A percentile compares a stretch with the other conserved stretches of the same genome.
Conservation (phyloP, 1,284 basidiomycete species). For the Ustilago esculenta region DNA sequence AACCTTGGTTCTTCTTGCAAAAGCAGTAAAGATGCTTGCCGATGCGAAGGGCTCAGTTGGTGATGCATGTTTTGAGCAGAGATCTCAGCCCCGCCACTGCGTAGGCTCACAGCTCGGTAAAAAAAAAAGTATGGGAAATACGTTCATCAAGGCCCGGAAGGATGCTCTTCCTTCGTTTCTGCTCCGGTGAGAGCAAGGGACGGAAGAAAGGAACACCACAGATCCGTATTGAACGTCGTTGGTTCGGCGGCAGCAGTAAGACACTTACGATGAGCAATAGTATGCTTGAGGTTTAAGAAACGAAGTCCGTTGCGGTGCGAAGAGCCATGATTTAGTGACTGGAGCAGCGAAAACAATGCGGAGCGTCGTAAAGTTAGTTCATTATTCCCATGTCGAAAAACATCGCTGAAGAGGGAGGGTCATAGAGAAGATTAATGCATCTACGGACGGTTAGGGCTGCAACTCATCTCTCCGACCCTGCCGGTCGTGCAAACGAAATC, state of each 20-base stretch:
- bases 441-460: slow-evolving; percentile 45
- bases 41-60: slow-evolving; percentile 45
- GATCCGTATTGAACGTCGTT: slow-evolving; percentile 17
- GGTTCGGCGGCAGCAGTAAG: background rate
- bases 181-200: background rate
- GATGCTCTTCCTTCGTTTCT: background rate
- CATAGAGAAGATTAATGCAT: slow-evolving; percentile 58
- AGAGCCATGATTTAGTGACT: no score
- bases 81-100: slow-evolving; percentile 55
- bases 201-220: slow-evolving; percentile 1
- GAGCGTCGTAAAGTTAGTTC: slow-evolving; percentile 2
- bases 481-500: slow-evolving; percentile 6
- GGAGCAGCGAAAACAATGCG: background rate
- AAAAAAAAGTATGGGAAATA: slow-evolving; percentile 52
- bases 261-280: slow-evolving; percentile 28
- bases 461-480: slow-evolving; percentile 23
- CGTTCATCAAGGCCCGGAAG: slow-evolving; percentile 45
- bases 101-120: slow-evolving; percentile 53
- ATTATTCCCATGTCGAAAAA: background rate
- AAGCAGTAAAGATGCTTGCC: background rate
- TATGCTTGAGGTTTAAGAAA: no score
- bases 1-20: background rate
- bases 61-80: slow-evolving; percentile 56
- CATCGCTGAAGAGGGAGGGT: slow-evolving; percentile 20
- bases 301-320: no score